Base-by-base conservation (phyloP, 495 filamentous ascomycete species). In the Penicillium angulare region DNA sequence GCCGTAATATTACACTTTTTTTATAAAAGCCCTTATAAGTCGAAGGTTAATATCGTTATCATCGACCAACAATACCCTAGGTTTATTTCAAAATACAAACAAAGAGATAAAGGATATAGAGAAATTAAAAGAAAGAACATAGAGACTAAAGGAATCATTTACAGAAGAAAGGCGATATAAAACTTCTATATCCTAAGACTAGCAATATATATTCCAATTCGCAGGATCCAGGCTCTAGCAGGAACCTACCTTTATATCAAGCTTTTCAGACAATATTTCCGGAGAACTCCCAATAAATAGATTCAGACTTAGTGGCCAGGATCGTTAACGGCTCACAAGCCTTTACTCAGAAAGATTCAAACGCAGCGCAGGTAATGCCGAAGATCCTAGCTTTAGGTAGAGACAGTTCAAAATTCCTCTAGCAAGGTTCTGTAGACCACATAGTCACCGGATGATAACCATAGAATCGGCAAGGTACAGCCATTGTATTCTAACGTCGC, bases 1-100 rank as follows among this genome's bases (percentile, higher is more conserved):
- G 40, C 48, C 3, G 50, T 20, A 38, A 76, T 54, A 3, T 70
- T 57, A 2, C 73, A 65, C n/a, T 49, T 75, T 77, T 22, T 69
- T 70, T 67, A 86, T 76, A 50, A 81, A 83, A 0, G 80, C 78
- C 10, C 77, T 62, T 17, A 88, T 74, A 0, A 88, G 68, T 8
- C 78, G 80, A 15, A 88, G 75, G 59, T 89, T 89, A 59, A 88
- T 87, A 16, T 77, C 70, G 62, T 89, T 89, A 52, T 89, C 86
- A 50, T 89, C 86, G 0, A 88, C 86, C 0, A 88, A 72, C 2
- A 88, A 72, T 4, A 87, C 69, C 24, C 62, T 60, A 15, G 65
- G 20, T 24, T 5, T 16, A 13, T 12, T 13, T 23, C n/a, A 3
- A 5, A 2, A 2, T 20, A 3, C 34, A 36, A 18, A 16, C 3